Evolutionary conservation across 2,329 filamentous ascomycete genomes (phyloP), one percentile per base, ranked within the genome.

Genomic region (Tricladium varicosporioides): DNA sequence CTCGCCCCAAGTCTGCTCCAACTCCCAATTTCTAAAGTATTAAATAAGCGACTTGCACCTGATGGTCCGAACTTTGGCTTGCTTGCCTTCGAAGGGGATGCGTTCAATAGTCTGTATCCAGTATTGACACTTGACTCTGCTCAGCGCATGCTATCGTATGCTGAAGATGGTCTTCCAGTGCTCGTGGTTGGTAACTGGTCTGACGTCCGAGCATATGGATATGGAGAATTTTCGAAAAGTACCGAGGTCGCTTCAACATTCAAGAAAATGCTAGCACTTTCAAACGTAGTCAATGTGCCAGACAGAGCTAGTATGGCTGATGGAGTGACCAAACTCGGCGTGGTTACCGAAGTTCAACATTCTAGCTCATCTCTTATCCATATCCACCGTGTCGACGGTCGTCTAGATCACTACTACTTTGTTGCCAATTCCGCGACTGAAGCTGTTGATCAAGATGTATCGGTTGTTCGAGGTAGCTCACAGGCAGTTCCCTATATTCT

Each of bases 31-130:
- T 11, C 49, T 4, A 44, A 44, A 33, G 49, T 51, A 15, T 19
- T 5, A 2, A 51, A 51, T 44, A 16, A 19, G 19, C 5, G 49
- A 31, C 36, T 51, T n/a, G 49, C 49, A 1, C 15, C 33, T 44
- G 49, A 51, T n/a, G 49, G 49, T 5, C 49, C 49, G 8, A 40
- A 22, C 5, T 51, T 51, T 43, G 36, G 36, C 7, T 16, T 51
- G 49, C 14, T 51, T 8, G 49, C 49, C 15, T 51, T 51, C 22
- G 49, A 51, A 14, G 49, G 49, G 11, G 49, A 51, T 43, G 49
- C 49, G 13, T 51, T 51, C 40, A 43, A 22, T 14, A 42, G 32
- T 51, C 16, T 22, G 13, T 19, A 7, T 8, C 49, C 49, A 5
- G 49, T 51, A n/a, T 32, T 51, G 33, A 44, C 16, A 8, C 18